Conservation (phyloP, 176 grass and related monocot species). For the Lolium multiflorum region DNA sequence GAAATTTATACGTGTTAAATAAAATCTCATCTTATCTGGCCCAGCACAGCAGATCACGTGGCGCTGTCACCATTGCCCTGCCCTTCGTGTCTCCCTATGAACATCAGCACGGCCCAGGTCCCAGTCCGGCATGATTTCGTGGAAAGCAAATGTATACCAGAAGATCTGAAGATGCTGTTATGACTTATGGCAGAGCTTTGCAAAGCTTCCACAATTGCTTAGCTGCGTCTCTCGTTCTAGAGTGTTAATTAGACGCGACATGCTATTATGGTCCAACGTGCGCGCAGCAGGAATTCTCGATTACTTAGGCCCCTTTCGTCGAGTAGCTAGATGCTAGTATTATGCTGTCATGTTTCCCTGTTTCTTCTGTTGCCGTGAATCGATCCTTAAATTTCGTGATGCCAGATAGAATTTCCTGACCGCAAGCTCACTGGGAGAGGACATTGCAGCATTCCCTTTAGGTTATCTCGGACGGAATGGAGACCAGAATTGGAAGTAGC, state of each 20-base stretch:
- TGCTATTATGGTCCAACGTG: neutral
- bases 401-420: neutral
- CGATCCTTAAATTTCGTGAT: neutral
- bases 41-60: neutral
- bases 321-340: neutral
- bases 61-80: neutral
- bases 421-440: neutral
- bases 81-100: neutral
- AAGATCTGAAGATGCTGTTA: neutral
- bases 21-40: neutral
- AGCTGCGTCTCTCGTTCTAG: neutral
- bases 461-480: neutral
- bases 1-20: neutral
- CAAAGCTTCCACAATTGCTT: neutral
- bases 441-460: neutral
- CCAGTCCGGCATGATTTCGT: neutral
- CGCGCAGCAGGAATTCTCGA: neutral
- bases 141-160: neutral
- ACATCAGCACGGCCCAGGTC: neutral
- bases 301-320: neutral
- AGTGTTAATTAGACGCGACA: neutral
- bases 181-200: no score
- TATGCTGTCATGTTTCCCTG: neutral
- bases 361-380: neutral
- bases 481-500: neutral